phyloP scores from a whole-genome alignment of 2,329 filamentous ascomycete species.

The Xylariaceae sp. region DNA sequence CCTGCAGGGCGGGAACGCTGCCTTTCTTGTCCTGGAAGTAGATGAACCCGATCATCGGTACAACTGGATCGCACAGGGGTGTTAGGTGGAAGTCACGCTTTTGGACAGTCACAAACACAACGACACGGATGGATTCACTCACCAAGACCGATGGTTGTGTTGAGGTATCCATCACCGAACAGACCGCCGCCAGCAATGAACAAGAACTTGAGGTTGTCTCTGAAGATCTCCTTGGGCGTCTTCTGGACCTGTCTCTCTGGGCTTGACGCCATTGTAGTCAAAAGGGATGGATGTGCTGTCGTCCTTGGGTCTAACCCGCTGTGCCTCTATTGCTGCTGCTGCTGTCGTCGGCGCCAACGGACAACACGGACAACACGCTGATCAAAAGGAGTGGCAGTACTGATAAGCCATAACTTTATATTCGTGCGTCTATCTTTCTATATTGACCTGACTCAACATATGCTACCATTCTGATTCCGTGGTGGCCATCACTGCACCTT shows the following conservation, averaged over 20 bases:
- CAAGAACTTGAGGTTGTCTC: background rate
- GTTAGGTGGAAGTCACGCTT: background rate
- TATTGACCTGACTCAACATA: background rate
- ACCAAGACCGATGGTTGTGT: background rate
- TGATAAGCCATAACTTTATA: background rate
- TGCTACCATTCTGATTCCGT: background rate
- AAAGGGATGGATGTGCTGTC: background rate
- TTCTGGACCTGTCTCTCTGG: background rate
- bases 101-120: background rate
- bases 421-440: background rate
- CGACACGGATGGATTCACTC: background rate
- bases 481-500: background rate
- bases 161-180: background rate
- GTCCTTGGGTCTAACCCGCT: background rate
- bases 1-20: slow-evolving; percentile 58
- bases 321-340: background rate
- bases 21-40: slow-evolving; percentile 55
- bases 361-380: background rate
- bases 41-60: slow-evolving; percentile 70
- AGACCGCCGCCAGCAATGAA: background rate
- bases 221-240: background rate
- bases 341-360: background rate
- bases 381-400: background rate
- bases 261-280: background rate
- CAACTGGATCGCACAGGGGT: background rate